These are phyloP conservation scores for Globisporangium abappressorium DNA, from an alignment of 352 stramenopile genomes.

Conservation along the genomic window DNA sequence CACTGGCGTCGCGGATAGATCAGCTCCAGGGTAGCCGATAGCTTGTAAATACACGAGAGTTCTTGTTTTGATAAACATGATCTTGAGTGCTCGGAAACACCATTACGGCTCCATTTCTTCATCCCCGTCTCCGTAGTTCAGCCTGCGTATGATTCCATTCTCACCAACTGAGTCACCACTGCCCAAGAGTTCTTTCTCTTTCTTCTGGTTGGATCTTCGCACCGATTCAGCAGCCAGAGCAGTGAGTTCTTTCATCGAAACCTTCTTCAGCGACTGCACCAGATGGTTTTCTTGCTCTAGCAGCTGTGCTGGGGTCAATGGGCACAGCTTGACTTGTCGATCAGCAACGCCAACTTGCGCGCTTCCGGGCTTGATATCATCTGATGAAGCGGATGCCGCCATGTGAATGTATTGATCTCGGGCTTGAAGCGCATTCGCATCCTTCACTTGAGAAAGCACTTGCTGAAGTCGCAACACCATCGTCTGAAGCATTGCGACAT, in stretches of 20 bases:
- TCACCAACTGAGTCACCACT: not conserved
- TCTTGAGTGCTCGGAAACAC: not conserved
- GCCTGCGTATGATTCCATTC: conserved; percentile 12
- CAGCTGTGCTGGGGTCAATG: conserved; percentile 36
- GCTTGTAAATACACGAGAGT: not conserved
- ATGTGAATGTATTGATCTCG: conserved; percentile 37
- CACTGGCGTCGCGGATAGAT: conserved; percentile 38
- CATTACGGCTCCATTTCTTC: conserved; percentile 19
- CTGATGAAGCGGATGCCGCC: conserved; percentile 16
- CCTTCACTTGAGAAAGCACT: conserved; percentile 26
- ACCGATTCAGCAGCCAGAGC: conserved; percentile 30
- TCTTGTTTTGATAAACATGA: not conserved
- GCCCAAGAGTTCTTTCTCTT: conserved; percentile 6
- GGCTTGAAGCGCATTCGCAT: conserved; percentile 33
- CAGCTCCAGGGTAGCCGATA: conserved; percentile 10
- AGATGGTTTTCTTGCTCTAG: conserved; percentile 41
- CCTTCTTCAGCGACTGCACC: conserved; percentile 47
- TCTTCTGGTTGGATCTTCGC: conserved; percentile 25
- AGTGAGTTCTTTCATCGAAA: conserved; percentile 44
- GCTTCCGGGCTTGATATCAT: not conserved
- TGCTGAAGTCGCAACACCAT: conserved; percentile 37
- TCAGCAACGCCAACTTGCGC: conserved; percentile 11
- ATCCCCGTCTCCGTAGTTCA: conserved; percentile 19
- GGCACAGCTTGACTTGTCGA: conserved; percentile 30
- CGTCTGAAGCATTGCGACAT: conserved; percentile 28